phyloP scores from a whole-genome alignment of 2,329 filamentous ascomycete species.

The Penicillium sp. region DNA sequence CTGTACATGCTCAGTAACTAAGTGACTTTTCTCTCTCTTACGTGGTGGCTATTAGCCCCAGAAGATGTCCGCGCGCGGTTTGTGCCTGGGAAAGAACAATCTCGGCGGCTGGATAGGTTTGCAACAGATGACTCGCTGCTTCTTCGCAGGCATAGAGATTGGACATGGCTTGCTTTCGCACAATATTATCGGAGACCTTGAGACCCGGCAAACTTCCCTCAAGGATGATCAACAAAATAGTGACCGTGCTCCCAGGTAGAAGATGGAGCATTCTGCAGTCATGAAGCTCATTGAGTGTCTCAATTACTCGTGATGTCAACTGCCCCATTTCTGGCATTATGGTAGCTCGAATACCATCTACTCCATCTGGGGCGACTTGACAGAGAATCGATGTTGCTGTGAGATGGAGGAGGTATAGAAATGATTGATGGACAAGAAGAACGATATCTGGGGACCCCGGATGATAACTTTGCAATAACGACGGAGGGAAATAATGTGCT shows the following conservation, averaged over 20 bases:
- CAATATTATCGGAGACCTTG: conserved; percentile 5
- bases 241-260: conserved; percentile 4
- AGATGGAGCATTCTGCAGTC: conserved; percentile 10
- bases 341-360: background rate
- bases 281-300: conserved; percentile 7
- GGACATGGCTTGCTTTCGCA: conserved; percentile 9
- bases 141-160: conserved; percentile 8
- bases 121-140: conserved; percentile 2
- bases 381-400: conserved; percentile 5
- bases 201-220: conserved; percentile 5
- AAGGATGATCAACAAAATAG: conserved; percentile 6
- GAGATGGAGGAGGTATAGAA: conserved; percentile 11
- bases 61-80: conserved; percentile 7
- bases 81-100: conserved; percentile 12
- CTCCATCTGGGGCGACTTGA: background rate
- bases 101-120: conserved; percentile 13
- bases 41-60: conserved; percentile 1
- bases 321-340: conserved; percentile 1
- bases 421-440: conserved; percentile 8
- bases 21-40: background rate
- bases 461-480: background rate
- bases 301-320: conserved; percentile 1
- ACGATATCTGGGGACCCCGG: conserved; percentile 4
- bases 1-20: background rate
- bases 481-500: conserved; percentile 7